These are phyloP conservation scores for Exobasidium cylindrosporum DNA, from an alignment of 1,284 basidiomycete genomes.

Conservation along the genomic window DNA sequence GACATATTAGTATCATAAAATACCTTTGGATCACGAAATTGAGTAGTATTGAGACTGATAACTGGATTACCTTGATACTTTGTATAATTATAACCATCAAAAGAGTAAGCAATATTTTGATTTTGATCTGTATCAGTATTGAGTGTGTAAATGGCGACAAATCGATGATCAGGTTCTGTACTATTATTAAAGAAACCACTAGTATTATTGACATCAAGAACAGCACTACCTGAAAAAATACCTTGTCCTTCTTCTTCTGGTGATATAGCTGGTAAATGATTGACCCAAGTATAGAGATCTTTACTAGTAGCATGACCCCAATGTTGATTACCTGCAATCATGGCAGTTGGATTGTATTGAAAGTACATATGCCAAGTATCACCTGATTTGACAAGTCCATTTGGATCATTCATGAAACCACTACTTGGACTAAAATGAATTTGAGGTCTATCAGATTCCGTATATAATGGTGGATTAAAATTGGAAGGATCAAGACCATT, in stretches of 20 bases:
- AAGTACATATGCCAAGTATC: constrained; percentile 59
- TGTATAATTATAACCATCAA: constrained; percentile 57
- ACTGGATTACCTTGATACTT: constrained; percentile 56
- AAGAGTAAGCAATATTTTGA: constrained; percentile 56
- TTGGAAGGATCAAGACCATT: background rate
- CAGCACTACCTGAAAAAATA: constrained; percentile 57
- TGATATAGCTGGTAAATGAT: constrained; percentile 55
- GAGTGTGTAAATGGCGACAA: constrained; percentile 59
- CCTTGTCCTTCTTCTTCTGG: constrained; percentile 42
- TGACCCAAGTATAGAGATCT: constrained; percentile 58
- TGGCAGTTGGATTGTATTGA: constrained; percentile 57
- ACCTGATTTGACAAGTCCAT: constrained; percentile 55
- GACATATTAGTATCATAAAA: constrained; percentile 52
- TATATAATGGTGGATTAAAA: constrained; percentile 2
- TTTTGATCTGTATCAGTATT: constrained; percentile 54
- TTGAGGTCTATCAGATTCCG: constrained; percentile 34
- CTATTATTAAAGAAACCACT: constrained; percentile 57
- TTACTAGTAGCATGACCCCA: constrained; percentile 59
- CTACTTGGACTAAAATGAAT: constrained; percentile 43
- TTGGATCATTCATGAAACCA: constrained; percentile 59
- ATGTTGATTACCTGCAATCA: constrained; percentile 57
- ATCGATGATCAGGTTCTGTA: constrained; percentile 44
- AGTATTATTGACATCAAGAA: constrained; percentile 58
- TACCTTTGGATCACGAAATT: constrained; percentile 59
- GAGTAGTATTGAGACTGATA: constrained; percentile 42